Evolutionary conservation across 2,329 filamentous ascomycete species (phyloP).

Genomic region (Pseudocercospora fijiensis): DNA sequence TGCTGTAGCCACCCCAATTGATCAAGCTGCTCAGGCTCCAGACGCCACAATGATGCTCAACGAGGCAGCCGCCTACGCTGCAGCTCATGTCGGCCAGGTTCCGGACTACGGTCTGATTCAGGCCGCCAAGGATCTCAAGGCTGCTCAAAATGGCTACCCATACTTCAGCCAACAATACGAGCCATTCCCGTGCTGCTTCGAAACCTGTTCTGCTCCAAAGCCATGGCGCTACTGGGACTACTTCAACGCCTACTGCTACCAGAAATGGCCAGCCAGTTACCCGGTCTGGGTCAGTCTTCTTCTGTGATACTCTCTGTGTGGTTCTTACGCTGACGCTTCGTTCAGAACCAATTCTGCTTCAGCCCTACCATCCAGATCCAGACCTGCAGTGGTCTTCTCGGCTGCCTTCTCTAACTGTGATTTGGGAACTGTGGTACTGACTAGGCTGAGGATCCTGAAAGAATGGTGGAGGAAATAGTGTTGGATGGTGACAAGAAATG

Average conservation of each 20-base stretch:
- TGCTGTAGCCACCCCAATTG: constrained; percentile 3
- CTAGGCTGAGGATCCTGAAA: not conserved
- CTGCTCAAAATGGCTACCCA: not conserved
- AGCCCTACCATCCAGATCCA: not conserved
- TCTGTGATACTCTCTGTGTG: not conserved
- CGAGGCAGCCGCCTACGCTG: not conserved
- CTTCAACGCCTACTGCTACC: not conserved
- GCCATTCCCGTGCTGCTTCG: not conserved
- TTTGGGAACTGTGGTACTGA: not conserved
- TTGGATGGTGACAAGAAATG: not conserved
- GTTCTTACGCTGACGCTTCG: not conserved
- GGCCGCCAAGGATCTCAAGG: not conserved
- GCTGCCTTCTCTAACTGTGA: not conserved
- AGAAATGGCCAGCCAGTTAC: not conserved
- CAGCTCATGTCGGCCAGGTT: not conserved
- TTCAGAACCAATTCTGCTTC: not conserved
- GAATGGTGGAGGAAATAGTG: not conserved
- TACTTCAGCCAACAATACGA: not conserved
- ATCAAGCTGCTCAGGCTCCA: not conserved
- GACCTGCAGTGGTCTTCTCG: not conserved
- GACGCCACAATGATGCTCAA: not conserved
- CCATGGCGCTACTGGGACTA: not conserved
- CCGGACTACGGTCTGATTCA: not conserved
- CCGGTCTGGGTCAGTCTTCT: not conserved
- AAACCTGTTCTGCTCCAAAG: not conserved